A percentile compares a stretch with the other conserved stretches of the same genome.
Evolutionary conservation across 495 filamentous ascomycete genomes (phyloP).

Genomic region (Aspergillus steynii): DNA sequence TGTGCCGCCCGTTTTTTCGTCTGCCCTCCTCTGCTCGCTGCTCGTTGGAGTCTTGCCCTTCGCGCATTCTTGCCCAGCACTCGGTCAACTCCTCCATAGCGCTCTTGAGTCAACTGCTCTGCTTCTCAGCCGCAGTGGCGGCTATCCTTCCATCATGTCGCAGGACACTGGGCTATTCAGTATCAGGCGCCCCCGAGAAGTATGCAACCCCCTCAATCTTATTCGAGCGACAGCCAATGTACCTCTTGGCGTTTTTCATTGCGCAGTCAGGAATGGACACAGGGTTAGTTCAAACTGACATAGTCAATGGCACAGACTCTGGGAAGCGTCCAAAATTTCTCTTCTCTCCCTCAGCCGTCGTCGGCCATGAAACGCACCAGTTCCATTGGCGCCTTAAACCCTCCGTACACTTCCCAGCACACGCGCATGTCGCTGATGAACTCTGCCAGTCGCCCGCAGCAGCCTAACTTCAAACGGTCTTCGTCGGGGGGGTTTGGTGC

Average conservation of each 20-base stretch:
- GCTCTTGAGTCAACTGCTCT: background rate
- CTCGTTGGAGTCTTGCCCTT: background rate
- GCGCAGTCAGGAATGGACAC: conserved; percentile 3
- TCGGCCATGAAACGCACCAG: conserved; percentile 95
- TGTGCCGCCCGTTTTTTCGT: background rate
- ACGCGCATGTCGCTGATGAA: conserved; percentile 80
- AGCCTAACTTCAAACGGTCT: conserved; percentile 80
- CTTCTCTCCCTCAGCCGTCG: conserved; percentile 81
- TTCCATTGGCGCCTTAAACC: conserved; percentile 68
- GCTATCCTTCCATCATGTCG: conserved; percentile 58
- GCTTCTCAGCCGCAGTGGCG: conserved; percentile 32
- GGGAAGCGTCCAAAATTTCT: conserved; percentile 72
- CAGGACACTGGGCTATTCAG: conserved; percentile 75
- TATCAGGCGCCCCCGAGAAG: conserved; percentile 71
- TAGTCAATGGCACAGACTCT: conserved; percentile 60
- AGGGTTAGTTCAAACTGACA: conserved; percentile 16
- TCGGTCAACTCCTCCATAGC: background rate
- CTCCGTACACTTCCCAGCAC: conserved; percentile 66
- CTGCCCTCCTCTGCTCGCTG: background rate
- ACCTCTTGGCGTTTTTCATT: background rate
- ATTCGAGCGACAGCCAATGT: background rate
- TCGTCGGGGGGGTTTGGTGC: conserved; percentile 71
- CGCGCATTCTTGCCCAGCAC: background rate
- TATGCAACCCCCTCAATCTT: conserved; percentile 34
- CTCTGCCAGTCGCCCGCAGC: conserved; percentile 82